These are phyloP conservation scores for Syncephalis plumigaleata DNA, from an alignment of 371 early-diverging fungal genomes.

Conservation along the genomic window DNA sequence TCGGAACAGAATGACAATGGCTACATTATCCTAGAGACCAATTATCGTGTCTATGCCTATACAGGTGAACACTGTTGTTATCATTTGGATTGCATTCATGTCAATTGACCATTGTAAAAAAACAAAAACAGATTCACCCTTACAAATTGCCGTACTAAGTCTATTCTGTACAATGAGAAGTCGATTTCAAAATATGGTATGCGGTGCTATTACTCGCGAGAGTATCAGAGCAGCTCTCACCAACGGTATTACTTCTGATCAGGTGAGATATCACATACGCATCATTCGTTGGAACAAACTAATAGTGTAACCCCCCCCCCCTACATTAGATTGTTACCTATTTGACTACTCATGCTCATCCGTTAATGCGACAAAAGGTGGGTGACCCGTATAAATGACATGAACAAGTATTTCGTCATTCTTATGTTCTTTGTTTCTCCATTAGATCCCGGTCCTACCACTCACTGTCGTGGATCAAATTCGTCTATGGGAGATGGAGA, in stretches of 20 bases:
- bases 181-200: slow-evolving; percentile 90
- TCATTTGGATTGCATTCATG: neutral
- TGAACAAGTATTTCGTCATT: neutral
- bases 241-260: slow-evolving; percentile 94
- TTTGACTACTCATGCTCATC: slow-evolving; percentile 78
- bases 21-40: slow-evolving; percentile 78
- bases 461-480: slow-evolving; percentile 94
- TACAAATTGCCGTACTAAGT: slow-evolving; percentile 92
- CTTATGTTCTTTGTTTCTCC: neutral
- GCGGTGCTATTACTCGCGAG: slow-evolving; percentile 83
- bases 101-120: neutral
- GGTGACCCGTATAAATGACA: too few species aligned
- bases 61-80: slow-evolving; percentile 32
- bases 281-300: neutral
- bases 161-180: slow-evolving; percentile 75
- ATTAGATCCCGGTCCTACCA: slow-evolving; percentile 63
- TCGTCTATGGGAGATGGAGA: slow-evolving; percentile 92
- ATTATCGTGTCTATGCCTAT: slow-evolving; percentile 90
- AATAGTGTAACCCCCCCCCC: neutral
- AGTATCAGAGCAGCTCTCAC: slow-evolving; percentile 73
- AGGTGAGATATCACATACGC: slow-evolving; percentile 23
- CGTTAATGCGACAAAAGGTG: slow-evolving; percentile 69
- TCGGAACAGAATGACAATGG: slow-evolving; percentile 25
- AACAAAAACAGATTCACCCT: slow-evolving; percentile 49
- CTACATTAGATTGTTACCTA: slow-evolving; percentile 72